Base-by-base conservation (phyloP, 352 stramenopile species). In the Phytophthora parvispora region DNA sequence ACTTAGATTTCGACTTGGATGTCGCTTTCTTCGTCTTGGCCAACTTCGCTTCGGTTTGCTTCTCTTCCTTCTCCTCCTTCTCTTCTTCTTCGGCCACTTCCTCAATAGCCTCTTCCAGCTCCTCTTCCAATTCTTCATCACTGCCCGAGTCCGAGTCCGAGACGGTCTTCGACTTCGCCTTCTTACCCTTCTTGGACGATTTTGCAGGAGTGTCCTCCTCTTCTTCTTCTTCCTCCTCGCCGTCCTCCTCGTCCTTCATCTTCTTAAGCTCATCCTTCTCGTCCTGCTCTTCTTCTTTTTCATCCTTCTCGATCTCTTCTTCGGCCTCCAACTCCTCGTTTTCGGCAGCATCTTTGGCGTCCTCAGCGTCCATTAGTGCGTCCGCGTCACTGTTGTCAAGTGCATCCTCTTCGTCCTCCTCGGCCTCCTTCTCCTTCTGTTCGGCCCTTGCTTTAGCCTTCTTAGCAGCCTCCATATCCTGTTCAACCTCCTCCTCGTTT, bases 321-420 rank as follows among this genome's bases (percentile, higher is more conserved):
- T 75, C 67, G 13, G 61, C 60, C 24, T 71, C 67, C 20, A 70
- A 53, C 34, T 70, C 60, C 22, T 77, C 68, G 27, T 77, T 65
- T 29, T 77, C 55, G 29, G 74, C 74, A 20, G 60, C 55, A 1
- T 31, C 34, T 32, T 75, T 65, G 1, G 54, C 60, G 25, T 52
- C 50, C 27, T 72, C 43, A 6, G 59, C 67, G 9, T 82, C 59
- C 6, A 64, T 57, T 1, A 75, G 29, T 36, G 72, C 67, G 12
- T 72, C 67, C 6, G 70, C 67, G 27, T 77, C 62, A 36, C 63
- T 53, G 1, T 49, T 38, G 43, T 64, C 42, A 38, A 75, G 49
- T 15, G 66, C 71, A 1, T 80, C 71, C 13, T 66, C 48, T 12
- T 80, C 58, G 6, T 79, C 74, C 12, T 65, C 57, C 7, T 76